Conservation (phyloP, 139 green algal species). For the Chlamydomonas sp. region DNA sequence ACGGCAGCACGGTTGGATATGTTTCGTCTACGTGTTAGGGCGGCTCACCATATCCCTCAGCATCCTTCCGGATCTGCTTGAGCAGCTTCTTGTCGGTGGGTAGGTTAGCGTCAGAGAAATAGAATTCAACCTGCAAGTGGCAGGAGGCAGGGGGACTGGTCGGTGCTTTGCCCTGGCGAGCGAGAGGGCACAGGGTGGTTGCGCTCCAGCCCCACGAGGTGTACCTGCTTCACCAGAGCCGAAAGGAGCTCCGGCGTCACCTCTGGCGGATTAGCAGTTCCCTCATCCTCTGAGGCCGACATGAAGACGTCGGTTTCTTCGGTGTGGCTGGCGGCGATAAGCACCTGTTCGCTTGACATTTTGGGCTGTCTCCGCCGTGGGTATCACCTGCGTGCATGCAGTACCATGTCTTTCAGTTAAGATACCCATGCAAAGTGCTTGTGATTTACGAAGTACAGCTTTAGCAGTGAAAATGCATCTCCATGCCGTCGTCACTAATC, state of each 20-base stretch:
- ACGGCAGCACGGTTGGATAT: neutral
- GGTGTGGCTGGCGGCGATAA: neutral
- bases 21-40: no score
- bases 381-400: neutral
- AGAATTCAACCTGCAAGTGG: conserved; percentile 76
- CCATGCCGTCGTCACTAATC: no score
- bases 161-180: no score
- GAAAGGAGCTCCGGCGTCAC: conserved; percentile 29
- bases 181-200: neutral
- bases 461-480: no score
- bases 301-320: conserved; percentile 18
- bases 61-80: conserved; percentile 66
- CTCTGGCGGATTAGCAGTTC: neutral
- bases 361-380: neutral
- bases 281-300: conserved; percentile 29
- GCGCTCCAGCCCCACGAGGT: neutral
- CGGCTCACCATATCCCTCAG: conserved; percentile 72
- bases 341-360: conserved; percentile 9
- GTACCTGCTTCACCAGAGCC: conserved; percentile 25
- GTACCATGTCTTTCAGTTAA: no score
- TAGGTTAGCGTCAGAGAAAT: conserved; percentile 83
- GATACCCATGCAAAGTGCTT: no score
- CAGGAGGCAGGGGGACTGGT: neutral
- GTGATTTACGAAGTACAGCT: no score
- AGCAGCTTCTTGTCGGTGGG: conserved; percentile 80